phyloP scores from a whole-genome alignment of 345 rosid species.

The Psidium guajava region DNA sequence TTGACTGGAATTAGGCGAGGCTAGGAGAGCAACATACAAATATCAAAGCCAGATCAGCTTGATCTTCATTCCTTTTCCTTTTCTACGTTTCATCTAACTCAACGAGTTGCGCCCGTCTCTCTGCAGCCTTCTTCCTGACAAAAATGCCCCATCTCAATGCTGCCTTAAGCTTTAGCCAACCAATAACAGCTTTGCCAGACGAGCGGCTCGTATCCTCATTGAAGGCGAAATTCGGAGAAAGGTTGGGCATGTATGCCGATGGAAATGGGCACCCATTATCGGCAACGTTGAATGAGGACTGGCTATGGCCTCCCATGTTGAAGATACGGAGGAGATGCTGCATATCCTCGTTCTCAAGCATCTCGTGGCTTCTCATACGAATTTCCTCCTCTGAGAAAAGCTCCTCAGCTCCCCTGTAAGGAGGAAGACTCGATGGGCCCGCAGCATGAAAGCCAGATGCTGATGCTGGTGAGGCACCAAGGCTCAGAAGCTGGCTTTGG shows the following conservation, averaged over 20 bases:
- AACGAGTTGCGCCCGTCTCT: slow-evolving; percentile 80
- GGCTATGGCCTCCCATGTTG: slow-evolving; percentile 54
- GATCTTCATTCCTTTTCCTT: background rate
- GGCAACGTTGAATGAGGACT: slow-evolving; percentile 24
- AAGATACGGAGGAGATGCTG: slow-evolving; percentile 68
- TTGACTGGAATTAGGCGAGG: background rate
- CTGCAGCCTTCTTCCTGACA: slow-evolving; percentile 81
- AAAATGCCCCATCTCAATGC: slow-evolving; percentile 98
- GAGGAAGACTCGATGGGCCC: slow-evolving; percentile 28
- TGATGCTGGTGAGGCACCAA: slow-evolving; percentile 24
- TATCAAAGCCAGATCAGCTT: background rate
- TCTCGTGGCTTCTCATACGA: slow-evolving; percentile 63
- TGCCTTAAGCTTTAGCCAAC: slow-evolving; percentile 98
- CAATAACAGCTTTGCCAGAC: slow-evolving; percentile 78
- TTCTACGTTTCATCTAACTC: slow-evolving; percentile 45
- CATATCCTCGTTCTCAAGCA: slow-evolving; percentile 93
- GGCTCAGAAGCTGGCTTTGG: slow-evolving; percentile 25
- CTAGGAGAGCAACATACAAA: background rate
- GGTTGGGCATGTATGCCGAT: slow-evolving; percentile 23
- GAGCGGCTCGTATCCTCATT: slow-evolving; percentile 43
- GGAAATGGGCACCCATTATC: slow-evolving; percentile 46
- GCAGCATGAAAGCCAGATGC: slow-evolving; percentile 24
- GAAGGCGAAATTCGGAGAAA: slow-evolving; percentile 29
- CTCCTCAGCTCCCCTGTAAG: slow-evolving; percentile 38
- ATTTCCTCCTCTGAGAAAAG: slow-evolving; percentile 81